Percentiles rank a stretch among this genome's conserved stretches.
phyloP scores from a whole-genome alignment of 257 asterid species.

The Nicotiana benthamiana region DNA sequence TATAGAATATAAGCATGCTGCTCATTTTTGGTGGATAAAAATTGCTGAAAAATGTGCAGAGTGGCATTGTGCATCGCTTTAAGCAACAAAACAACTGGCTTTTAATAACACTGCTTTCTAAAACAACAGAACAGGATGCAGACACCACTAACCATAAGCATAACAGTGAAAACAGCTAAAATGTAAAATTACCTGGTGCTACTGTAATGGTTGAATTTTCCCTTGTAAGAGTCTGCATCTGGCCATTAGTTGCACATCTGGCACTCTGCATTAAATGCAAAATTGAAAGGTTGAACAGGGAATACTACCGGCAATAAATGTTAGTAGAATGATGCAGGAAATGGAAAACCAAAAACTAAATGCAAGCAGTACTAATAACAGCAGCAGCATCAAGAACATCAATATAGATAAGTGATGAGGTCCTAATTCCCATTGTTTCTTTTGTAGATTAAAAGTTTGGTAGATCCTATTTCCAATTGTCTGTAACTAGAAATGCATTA shows the following conservation, averaged over 20 bases:
- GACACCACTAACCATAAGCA: not conserved
- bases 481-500: not conserved
- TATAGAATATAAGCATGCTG: not conserved
- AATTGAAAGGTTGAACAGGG: not conserved
- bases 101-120: not conserved
- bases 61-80: not conserved
- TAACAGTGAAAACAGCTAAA: not conserved
- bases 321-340: not conserved
- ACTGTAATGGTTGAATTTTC: conserved; percentile 71
- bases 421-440: not conserved
- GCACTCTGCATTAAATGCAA: conserved; percentile 40
- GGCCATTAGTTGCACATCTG: conserved; percentile 55
- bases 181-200: conserved; percentile 56
- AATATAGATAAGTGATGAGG: not conserved
- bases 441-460: too few species aligned
- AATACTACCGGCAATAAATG: not conserved
- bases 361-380: not conserved
- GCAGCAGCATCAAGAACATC: not conserved
- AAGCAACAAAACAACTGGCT: not conserved
- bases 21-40: too few species aligned
- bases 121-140: not conserved
- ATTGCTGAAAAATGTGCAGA: too few species aligned
- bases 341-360: not conserved
- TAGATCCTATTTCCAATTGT: not conserved
- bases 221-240: conserved; percentile 80